These are phyloP conservation scores for Wickerhamomyces chaumierensis DNA, from an alignment of 805 yeast genomes.

Conservation along the genomic window DNA sequence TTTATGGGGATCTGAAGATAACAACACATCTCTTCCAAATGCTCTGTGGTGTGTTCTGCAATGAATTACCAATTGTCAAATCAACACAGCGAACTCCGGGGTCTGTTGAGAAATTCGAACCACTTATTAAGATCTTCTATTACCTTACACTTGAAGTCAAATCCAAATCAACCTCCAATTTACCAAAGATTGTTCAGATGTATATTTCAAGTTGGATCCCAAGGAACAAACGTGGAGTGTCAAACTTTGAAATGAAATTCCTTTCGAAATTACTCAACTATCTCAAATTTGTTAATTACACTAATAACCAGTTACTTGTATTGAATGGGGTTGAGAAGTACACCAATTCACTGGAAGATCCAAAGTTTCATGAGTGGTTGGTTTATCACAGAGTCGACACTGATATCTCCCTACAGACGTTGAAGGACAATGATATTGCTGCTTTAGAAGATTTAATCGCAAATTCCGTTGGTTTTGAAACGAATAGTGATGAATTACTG, in stretches of 20 bases:
- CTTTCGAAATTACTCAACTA: slow-evolving; percentile 10
- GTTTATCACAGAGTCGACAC: slow-evolving; percentile 6
- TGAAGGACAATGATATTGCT: slow-evolving; percentile 1
- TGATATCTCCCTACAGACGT: slow-evolving; percentile 5
- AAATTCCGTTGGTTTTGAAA: background rate
- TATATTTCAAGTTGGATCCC: slow-evolving; percentile 23
- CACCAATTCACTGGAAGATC: background rate
- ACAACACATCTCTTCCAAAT: slow-evolving; percentile 13
- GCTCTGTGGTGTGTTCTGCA: slow-evolving; percentile 13
- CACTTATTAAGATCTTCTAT: slow-evolving; percentile 23
- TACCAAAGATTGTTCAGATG: slow-evolving; percentile 20
- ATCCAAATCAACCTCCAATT: slow-evolving; percentile 19
- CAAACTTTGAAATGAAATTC: slow-evolving; percentile 11
- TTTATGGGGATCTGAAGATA: slow-evolving; percentile 6
- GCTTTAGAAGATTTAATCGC: background rate
- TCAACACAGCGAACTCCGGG: background rate
- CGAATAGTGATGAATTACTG: slow-evolving; percentile 1
- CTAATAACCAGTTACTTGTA: slow-evolving; percentile 6
- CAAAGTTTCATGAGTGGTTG: slow-evolving; percentile 10
- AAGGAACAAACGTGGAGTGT: slow-evolving; percentile 6
- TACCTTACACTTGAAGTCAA: slow-evolving; percentile 23
- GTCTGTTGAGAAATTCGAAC: slow-evolving; percentile 8
- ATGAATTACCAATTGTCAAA: slow-evolving; percentile 11
- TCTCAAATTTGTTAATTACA: slow-evolving; percentile 12
- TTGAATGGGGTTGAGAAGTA: slow-evolving; percentile 8